Percentiles rank a stretch among this genome's conserved stretches.
Conservation (phyloP, 208 protist species). For the Acanthamoeba sp. region DNA sequence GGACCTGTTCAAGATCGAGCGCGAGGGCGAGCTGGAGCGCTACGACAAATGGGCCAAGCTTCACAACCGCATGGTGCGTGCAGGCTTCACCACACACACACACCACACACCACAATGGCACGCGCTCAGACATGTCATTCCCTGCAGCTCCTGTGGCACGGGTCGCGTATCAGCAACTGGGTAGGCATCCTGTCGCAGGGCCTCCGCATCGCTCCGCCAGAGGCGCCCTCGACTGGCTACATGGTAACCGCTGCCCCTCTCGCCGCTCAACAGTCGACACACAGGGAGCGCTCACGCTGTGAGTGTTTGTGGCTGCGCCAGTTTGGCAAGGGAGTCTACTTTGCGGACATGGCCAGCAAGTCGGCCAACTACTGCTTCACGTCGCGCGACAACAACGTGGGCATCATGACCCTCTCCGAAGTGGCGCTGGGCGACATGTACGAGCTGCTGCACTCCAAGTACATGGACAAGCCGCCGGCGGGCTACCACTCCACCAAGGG, state of each 20-base stretch:
- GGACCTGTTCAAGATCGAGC: conserved; percentile 84
- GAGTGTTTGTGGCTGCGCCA: neutral
- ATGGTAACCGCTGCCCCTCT: conserved; percentile 82
- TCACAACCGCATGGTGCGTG: conserved; percentile 1
- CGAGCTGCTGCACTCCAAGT: conserved; percentile 55
- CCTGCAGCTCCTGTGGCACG: conserved; percentile 77
- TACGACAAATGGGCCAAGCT: conserved; percentile 32
- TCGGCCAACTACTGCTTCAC: conserved; percentile 75
- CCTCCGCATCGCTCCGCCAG: conserved; percentile 83
- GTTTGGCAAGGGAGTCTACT: conserved; percentile 84
- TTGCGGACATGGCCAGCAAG: conserved; percentile 76
- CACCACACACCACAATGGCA: no score
- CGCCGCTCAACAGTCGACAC: conserved; percentile 57
- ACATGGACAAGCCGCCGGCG: conserved; percentile 72
- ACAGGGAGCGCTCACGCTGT: neutral
- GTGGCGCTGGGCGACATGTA: conserved; percentile 75
- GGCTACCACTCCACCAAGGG: conserved; percentile 69
- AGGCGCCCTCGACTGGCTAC: conserved; percentile 84
- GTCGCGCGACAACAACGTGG: neutral
- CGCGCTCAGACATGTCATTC: no score
- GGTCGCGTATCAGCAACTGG: conserved; percentile 80
- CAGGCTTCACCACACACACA: no score
- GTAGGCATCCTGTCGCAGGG: conserved; percentile 84
- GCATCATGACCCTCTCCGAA: conserved; percentile 79
- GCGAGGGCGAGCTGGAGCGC: conserved; percentile 67